These are phyloP conservation scores for Royoungia palumana DNA, from an alignment of 768 basidiomycete genomes.

Conservation along the genomic window DNA sequence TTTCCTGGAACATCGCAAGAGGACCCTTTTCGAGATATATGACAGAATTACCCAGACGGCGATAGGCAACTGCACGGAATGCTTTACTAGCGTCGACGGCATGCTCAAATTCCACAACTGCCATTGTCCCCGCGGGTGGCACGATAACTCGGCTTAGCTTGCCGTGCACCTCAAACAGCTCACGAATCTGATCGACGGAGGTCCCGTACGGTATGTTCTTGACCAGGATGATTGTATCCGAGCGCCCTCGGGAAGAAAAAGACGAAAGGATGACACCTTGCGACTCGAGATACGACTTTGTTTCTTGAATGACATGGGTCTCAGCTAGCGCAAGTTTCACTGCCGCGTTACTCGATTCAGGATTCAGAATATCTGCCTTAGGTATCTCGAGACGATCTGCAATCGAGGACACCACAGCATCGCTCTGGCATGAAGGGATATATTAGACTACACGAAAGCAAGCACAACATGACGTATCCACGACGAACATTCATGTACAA, in stretches of 20 bases:
- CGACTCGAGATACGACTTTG: conserved; percentile 82
- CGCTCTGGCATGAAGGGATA: conserved; percentile 54
- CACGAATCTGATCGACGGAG: conserved; percentile 65
- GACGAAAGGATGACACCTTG: conserved; percentile 65
- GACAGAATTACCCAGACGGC: conserved; percentile 83
- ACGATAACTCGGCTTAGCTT: conserved; percentile 67
- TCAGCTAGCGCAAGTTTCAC: conserved; percentile 96
- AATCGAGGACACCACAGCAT: conserved; percentile 89
- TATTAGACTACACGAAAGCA: conserved; percentile 20
- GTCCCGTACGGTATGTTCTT: conserved; percentile 98
- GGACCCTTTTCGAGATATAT: conserved; percentile 95
- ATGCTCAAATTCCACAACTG: conserved; percentile 82
- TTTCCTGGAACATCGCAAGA: conserved; percentile 69
- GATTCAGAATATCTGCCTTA: conserved; percentile 86
- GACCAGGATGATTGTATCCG: conserved; percentile 82
- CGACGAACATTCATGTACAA: conserved; percentile 94
- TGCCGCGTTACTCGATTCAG: conserved; percentile 76
- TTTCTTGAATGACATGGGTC: conserved; percentile 94
- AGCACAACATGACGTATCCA: conserved; percentile 15
- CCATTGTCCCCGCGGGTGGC: conserved; percentile 91
- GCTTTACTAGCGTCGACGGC: conserved; percentile 68
- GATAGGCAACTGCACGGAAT: conserved; percentile 81
- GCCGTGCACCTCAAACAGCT: conserved; percentile 77
- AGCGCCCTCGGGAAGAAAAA: conserved; percentile 52
- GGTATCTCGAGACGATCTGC: conserved; percentile 84